phyloP scores from a whole-genome alignment of 2,329 filamentous ascomycete species.

The Scytalidium sp. region DNA sequence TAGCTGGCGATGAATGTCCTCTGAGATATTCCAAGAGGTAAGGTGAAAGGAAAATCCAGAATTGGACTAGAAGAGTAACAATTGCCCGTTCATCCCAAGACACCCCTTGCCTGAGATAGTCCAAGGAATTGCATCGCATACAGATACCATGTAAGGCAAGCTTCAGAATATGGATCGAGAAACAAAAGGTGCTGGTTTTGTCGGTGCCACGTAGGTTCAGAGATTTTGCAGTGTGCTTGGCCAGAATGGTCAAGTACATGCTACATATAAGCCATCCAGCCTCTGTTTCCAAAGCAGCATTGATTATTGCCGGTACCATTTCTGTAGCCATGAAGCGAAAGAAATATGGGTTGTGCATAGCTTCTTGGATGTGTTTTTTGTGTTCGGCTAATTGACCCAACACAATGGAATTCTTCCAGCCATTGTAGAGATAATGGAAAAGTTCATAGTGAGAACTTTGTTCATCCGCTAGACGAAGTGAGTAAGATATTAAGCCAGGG shows the following conservation, averaged over 20 bases:
- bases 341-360: slow-evolving; percentile 19
- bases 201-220: neutral
- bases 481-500: slow-evolving; percentile 24
- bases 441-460: slow-evolving; percentile 16
- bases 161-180: slow-evolving; percentile 18
- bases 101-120: slow-evolving; percentile 4
- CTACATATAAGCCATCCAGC: slow-evolving; percentile 19
- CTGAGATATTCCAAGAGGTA: slow-evolving; percentile 13
- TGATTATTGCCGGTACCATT: slow-evolving; percentile 20
- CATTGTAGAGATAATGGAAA: slow-evolving; percentile 25
- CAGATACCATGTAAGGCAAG: slow-evolving; percentile 17
- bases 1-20: slow-evolving; percentile 1
- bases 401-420: slow-evolving; percentile 20
- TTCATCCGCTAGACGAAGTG: slow-evolving; percentile 16
- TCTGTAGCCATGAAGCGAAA: slow-evolving; percentile 21
- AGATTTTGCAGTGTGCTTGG: slow-evolving; percentile 3
- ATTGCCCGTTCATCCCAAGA: slow-evolving; percentile 14
- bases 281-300: slow-evolving; percentile 17
- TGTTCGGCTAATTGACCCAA: slow-evolving; percentile 4
- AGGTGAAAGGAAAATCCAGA: slow-evolving; percentile 19
- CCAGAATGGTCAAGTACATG: slow-evolving; percentile 19
- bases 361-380: slow-evolving; percentile 14
- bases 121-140: slow-evolving; percentile 1
- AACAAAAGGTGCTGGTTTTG: slow-evolving; percentile 8
- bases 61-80: slow-evolving; percentile 15